A percentile compares a stretch with the other conserved stretches of the same genome.
Conservation (phyloP, 106 monocot genomes). For the Acorus calamus region DNA sequence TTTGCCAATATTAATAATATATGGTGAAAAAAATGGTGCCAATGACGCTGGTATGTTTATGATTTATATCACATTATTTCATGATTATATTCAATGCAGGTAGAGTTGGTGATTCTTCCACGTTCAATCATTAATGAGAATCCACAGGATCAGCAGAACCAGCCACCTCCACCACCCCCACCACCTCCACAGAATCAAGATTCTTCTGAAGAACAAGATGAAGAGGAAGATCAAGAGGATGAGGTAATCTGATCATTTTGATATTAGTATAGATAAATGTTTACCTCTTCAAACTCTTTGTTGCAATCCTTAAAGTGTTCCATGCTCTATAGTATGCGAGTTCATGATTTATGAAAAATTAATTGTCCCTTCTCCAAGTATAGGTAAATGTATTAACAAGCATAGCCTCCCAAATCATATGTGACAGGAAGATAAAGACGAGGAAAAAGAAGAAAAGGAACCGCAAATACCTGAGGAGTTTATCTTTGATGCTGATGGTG, state of each 20-base stretch:
- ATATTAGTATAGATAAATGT: neutral
- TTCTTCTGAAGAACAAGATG: conserved; percentile 62
- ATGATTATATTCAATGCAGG: conserved; percentile 33
- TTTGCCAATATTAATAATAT: too few relatives aligned
- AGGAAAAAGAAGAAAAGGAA: conserved; percentile 85
- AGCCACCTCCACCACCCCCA: conserved; percentile 74
- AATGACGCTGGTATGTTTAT: neutral
- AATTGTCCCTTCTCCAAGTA: too few relatives aligned
- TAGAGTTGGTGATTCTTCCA: conserved; percentile 94
- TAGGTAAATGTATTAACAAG: too few relatives aligned
- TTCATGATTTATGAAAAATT: too few relatives aligned
- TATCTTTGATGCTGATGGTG: conserved; percentile 98
- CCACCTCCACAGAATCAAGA: conserved; percentile 90
- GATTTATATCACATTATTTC: neutral
- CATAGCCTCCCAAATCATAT: too few relatives aligned
- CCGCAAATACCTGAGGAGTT: conserved; percentile 91
- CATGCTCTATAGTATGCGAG: neutral
- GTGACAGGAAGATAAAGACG: conserved; percentile 49
- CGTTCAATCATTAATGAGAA: conserved; percentile 74
- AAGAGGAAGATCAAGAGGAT: conserved; percentile 83
- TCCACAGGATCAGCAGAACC: conserved; percentile 81
- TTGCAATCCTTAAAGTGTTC: neutral
- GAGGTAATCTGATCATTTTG: neutral
- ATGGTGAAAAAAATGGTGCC: too few relatives aligned
- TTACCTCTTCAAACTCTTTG: neutral